phyloP scores from a whole-genome alignment of 495 filamentous ascomycete species.

The Hypoxylon fuscum region DNA sequence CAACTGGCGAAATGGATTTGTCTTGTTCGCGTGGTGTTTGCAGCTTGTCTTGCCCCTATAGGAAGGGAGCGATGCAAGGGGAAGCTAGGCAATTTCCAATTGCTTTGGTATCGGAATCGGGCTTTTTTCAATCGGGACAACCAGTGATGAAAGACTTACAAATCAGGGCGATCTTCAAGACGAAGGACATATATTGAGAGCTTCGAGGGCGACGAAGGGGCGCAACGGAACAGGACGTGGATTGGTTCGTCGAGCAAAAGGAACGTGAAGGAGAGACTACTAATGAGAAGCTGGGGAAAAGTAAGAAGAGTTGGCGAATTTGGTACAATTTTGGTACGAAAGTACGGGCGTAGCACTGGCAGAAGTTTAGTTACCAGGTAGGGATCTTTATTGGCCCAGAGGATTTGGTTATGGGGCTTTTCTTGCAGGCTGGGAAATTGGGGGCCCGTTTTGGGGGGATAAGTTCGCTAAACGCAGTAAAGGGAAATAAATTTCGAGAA shows the following conservation, averaged over 20 bases:
- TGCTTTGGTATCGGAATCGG: conserved; percentile 21
- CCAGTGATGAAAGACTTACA: conserved; percentile 28
- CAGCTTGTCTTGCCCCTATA: conserved; percentile 32
- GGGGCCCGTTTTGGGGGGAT: conserved; percentile 39
- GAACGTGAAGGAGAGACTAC: conserved; percentile 41
- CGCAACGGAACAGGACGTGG: conserved; percentile 31
- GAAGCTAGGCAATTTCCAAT: conserved; percentile 37
- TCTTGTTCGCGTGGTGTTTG: conserved; percentile 24
- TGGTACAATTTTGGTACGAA: conserved; percentile 32
- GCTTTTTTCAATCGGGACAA: conserved; percentile 29
- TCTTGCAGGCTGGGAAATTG: conserved; percentile 49
- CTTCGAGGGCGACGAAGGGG: conserved; percentile 30
- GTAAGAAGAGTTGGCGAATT: conserved; percentile 41
- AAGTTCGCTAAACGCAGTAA: conserved; percentile 19
- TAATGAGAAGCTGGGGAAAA: conserved; percentile 38
- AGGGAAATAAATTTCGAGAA: conserved; percentile 19
- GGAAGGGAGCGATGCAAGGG: conserved; percentile 42
- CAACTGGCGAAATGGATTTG: conserved; percentile 10
- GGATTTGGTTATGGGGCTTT: conserved; percentile 29
- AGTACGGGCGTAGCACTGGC: conserved; percentile 27
- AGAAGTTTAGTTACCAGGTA: conserved; percentile 12
- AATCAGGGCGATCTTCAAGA: conserved; percentile 30
- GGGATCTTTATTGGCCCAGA: conserved; percentile 26
- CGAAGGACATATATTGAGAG: conserved; percentile 22
- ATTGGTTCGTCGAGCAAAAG: conserved; percentile 33